Percentiles rank a stretch among this genome's conserved stretches.
Evolutionary conservation across 2,329 filamentous ascomycete genomes (phyloP).

Genomic region (Sporothrix euskadiensis): DNA sequence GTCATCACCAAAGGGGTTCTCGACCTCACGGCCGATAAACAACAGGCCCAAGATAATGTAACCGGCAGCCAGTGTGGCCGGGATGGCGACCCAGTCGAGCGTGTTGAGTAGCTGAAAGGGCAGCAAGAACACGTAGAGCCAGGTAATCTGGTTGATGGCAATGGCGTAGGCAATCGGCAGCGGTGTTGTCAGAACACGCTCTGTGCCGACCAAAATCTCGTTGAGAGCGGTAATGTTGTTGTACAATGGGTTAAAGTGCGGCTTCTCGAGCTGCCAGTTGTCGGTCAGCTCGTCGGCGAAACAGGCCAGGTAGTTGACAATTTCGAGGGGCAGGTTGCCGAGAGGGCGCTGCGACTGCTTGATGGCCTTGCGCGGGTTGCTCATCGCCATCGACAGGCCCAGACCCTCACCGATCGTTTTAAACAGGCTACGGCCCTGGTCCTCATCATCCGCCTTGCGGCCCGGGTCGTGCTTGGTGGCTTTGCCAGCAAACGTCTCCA

Average conservation of each 20-base stretch:
- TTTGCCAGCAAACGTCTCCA: conserved; percentile 64
- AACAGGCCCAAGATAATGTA: conserved; percentile 72
- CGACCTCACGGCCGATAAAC: conserved; percentile 66
- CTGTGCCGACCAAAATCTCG: conserved; percentile 65
- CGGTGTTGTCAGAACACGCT: conserved; percentile 71
- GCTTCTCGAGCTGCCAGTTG: conserved; percentile 53
- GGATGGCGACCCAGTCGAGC: conserved; percentile 68
- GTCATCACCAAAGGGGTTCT: conserved; percentile 68
- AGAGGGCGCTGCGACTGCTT: conserved; percentile 66
- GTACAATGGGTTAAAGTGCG: conserved; percentile 35
- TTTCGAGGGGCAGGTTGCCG: conserved; percentile 72
- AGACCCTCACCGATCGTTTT: conserved; percentile 64
- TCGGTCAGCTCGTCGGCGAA: conserved; percentile 60
- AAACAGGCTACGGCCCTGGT: conserved; percentile 40
- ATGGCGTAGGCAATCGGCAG: conserved; percentile 73
- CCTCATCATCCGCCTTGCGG: conserved; percentile 36
- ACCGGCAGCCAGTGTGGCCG: conserved; percentile 62
- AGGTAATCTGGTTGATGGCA: conserved; percentile 73
- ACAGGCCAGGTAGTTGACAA: conserved; percentile 64
- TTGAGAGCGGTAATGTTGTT: conserved; percentile 57
- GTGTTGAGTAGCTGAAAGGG: conserved; percentile 67
- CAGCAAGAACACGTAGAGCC: conserved; percentile 69
- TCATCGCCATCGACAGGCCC: conserved; percentile 65
- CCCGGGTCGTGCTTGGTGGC: conserved; percentile 43
- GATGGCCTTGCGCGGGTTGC: conserved; percentile 68